Evolutionary conservation across 2,329 filamentous ascomycete genomes (phyloP).

Genomic region (Ophiocordyceps polyrhachis-furcata): DNA sequence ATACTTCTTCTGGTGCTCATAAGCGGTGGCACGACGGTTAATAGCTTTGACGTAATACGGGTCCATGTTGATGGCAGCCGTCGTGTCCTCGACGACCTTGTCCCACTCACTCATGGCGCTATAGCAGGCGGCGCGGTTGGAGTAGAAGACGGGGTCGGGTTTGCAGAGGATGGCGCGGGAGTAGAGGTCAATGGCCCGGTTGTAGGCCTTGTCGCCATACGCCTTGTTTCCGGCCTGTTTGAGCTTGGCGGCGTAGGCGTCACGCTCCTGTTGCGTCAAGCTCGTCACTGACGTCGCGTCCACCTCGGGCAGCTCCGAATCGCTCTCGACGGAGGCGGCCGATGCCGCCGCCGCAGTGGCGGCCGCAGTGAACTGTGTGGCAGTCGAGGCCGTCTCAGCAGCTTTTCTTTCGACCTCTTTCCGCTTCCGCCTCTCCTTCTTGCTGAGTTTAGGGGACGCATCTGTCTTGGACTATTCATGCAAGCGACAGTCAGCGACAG

Average conservation of each 20-base stretch:
- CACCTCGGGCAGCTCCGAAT: conserved; percentile 52
- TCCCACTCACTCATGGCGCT: conserved; percentile 88
- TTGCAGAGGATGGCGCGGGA: conserved; percentile 93
- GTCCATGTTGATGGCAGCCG: conserved; percentile 81
- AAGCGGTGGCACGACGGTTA: conserved; percentile 90
- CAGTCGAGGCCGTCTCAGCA: conserved; percentile 20
- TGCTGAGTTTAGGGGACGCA: conserved; percentile 53
- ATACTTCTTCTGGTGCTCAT: conserved; percentile 80
- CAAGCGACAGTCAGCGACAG: too few relatives aligned
- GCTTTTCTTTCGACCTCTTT: conserved; percentile 57
- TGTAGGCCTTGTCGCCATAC: conserved; percentile 86
- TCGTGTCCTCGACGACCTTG: conserved; percentile 93
- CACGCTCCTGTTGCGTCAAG: conserved; percentile 47
- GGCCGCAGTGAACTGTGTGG: conserved; percentile 21
- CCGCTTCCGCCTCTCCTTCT: conserved; percentile 77
- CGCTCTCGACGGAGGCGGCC: conserved; percentile 34
- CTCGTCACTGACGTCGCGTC: conserved; percentile 34
- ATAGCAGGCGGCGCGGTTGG: conserved; percentile 93
- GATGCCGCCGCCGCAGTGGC: conserved; percentile 12
- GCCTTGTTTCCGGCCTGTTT: conserved; percentile 95
- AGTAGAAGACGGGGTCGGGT: conserved; percentile 95
- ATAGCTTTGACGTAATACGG: conserved; percentile 94
- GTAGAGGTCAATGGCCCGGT: conserved; percentile 85
- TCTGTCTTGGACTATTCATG: conserved; percentile 24
- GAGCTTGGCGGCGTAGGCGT: conserved; percentile 74